Conservation (phyloP, 441 rosid species). For the Caryocar brasiliense region DNA sequence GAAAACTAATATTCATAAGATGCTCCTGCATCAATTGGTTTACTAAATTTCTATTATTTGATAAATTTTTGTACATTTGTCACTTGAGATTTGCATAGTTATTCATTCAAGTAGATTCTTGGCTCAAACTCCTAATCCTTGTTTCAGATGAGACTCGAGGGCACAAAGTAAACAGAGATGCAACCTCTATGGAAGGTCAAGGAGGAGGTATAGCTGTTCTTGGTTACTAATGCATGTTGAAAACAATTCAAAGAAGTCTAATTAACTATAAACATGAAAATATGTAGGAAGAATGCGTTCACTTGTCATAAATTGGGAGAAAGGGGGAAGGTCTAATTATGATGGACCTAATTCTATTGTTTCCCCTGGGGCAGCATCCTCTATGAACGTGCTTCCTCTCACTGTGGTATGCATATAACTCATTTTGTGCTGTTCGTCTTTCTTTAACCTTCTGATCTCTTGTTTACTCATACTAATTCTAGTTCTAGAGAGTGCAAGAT, state of each 20-base stretch:
- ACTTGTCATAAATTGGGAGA: conserved; percentile 59
- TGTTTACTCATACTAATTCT: neutral
- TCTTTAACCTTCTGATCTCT: neutral
- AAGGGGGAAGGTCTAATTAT: conserved; percentile 55
- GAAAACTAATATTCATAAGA: too few species aligned
- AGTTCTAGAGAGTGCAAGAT: neutral
- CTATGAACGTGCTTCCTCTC: conserved; percentile 31
- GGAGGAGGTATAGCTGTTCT: conserved; percentile 52
- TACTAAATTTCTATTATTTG: too few species aligned
- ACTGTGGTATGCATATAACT: conserved; percentile 35
- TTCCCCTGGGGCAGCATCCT: conserved; percentile 40
- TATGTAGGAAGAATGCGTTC: conserved; percentile 61
- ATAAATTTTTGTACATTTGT: too few species aligned
- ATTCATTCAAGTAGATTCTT: neutral
- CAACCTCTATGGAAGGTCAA: conserved; percentile 35
- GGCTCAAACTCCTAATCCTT: conserved; percentile 10
- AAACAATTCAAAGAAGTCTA: conserved; percentile 6
- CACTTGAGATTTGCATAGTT: neutral
- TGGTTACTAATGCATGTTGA: conserved; percentile 5
- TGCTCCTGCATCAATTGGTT: too few species aligned
- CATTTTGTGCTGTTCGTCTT: neutral
- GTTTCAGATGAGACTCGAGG: conserved; percentile 60
- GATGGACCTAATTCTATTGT: conserved; percentile 41
- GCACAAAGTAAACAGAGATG: conserved; percentile 43
- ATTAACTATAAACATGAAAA: conserved; percentile 7